Base-by-base conservation (phyloP, 257 asterid genomes). In the Scutellaria barbata region DNA sequence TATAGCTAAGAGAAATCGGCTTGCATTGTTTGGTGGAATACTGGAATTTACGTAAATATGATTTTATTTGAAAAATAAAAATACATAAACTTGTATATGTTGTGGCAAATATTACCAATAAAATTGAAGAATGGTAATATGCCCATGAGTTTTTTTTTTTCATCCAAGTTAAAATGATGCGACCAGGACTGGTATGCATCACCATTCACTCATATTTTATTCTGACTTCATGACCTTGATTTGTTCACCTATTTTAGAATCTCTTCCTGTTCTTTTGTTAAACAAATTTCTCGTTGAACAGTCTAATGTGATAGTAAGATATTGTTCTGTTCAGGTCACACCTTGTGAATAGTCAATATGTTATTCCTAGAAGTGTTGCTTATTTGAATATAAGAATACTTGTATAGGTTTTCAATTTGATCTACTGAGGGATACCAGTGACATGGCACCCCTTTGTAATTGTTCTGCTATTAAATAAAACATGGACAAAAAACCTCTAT, bases 401-500 rank as follows among this genome's bases (percentile, higher is more conserved):
- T 43, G 42, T 10, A 45, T 40, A 45, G 41, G 45, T 71, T 59
- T 47, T 59, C 20, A 59, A 46, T 39, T n/a, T 13, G 4, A 37
- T 50, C 16, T 61, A 7, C 57, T 48, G n/a, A 25, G 60, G 39
- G 25, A 61, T 11, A 47, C 14, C 53, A 18, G 10, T 20, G 43
- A 30, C 12, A 17, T 7, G 47, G 45, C n/a, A 45, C 16, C 58
- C 12, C 10, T 55, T 13, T 45, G 14, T 42, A 69, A 25, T 45
- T 30, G 58, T 42, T 56, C 35, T 69, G 46, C 11, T 61, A 43
- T 69, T 48, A 61, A n/a, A 53, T 61, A 45, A 69, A 69, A 8
- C 45, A 8, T 40, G 63, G 35, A 8, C 45, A 62, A 43, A 50
- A 60, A 43, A 30, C 35, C 35, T 30, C 5, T 30, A 30, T 52